phyloP scores from a whole-genome alignment of 352 stramenopile species.

The Elongisporangium senticosum region DNA sequence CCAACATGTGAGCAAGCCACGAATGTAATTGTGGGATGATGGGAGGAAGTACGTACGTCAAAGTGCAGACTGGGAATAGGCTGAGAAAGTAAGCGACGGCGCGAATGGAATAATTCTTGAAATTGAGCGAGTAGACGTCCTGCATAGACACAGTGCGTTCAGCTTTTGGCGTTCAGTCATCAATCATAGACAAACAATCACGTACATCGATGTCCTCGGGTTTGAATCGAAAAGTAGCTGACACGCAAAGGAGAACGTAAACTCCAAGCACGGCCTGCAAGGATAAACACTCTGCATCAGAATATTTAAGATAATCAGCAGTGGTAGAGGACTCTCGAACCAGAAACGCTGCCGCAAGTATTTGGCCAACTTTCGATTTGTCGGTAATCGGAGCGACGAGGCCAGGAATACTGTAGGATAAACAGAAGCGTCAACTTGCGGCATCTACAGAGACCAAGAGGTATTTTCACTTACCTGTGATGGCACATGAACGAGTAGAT shows the following conservation, averaged over 20 bases:
- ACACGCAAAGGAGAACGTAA: conserved; percentile 74
- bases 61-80: conserved; percentile 82
- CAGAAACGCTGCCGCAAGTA: conserved; percentile 64
- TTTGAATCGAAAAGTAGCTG: conserved; percentile 75
- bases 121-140: conserved; percentile 89
- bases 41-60: conserved; percentile 40
- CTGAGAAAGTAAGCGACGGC: conserved; percentile 84
- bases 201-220: conserved; percentile 73
- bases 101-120: conserved; percentile 73
- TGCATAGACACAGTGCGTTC: conserved; percentile 13
- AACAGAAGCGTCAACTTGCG: neutral
- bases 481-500: conserved; percentile 92
- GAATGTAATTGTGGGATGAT: neutral
- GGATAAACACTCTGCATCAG: conserved; percentile 3
- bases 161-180: neutral
- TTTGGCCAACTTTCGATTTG: conserved; percentile 63
- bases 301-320: neutral
- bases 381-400: conserved; percentile 78
- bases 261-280: conserved; percentile 66
- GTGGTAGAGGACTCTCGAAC: conserved; percentile 20
- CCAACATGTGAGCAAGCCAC: neutral
- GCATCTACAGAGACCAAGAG: conserved; percentile 1
- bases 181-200: conserved; percentile 6
- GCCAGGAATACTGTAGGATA: conserved; percentile 51
- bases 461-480: conserved; percentile 48